These are phyloP conservation scores for Phoma sp. DNA, from an alignment of 2,329 filamentous ascomycete genomes.

Conservation along the genomic window DNA sequence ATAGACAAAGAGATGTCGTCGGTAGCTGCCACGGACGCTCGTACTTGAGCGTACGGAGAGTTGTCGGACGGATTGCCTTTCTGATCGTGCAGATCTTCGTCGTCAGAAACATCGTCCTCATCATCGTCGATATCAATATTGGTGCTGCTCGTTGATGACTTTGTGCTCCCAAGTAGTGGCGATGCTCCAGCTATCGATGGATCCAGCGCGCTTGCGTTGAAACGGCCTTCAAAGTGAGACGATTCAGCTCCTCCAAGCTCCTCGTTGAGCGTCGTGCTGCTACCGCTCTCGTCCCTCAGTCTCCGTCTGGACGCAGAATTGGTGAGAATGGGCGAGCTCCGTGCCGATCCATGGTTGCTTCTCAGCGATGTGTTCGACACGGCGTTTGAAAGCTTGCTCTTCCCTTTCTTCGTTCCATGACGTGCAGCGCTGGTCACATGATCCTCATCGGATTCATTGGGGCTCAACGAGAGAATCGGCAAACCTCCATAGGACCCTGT, in stretches of 20 bases:
- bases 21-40: slow-evolving; percentile 77
- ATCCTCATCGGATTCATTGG: slow-evolving; percentile 45
- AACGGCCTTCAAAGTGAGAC: slow-evolving; percentile 40
- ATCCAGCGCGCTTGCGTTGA: slow-evolving; percentile 38
- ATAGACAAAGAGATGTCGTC: slow-evolving; percentile 82
- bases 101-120: slow-evolving; percentile 45
- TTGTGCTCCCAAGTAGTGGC: slow-evolving; percentile 32
- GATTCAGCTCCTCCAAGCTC: slow-evolving; percentile 37
- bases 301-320: slow-evolving; percentile 35
- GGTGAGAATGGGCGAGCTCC: slow-evolving; percentile 28
- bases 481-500: slow-evolving; percentile 65
- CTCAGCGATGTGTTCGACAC: slow-evolving; percentile 21
- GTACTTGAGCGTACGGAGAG: slow-evolving; percentile 78
- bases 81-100: slow-evolving; percentile 41
- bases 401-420: slow-evolving; percentile 39
- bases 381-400: slow-evolving; percentile 42
- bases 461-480: slow-evolving; percentile 53
- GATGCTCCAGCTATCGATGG: slow-evolving; percentile 30
- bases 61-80: slow-evolving; percentile 66
- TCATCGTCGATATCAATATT: slow-evolving; percentile 34
- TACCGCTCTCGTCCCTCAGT: slow-evolving; percentile 30
- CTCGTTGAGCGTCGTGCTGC: slow-evolving; percentile 34
- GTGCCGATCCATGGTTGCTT: slow-evolving; percentile 23
- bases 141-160: slow-evolving; percentile 41
- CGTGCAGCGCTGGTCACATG: slow-evolving; percentile 34